Base-by-base conservation (phyloP, 352 stramenopile genomes). In the Elongisporangium prolatum region DNA sequence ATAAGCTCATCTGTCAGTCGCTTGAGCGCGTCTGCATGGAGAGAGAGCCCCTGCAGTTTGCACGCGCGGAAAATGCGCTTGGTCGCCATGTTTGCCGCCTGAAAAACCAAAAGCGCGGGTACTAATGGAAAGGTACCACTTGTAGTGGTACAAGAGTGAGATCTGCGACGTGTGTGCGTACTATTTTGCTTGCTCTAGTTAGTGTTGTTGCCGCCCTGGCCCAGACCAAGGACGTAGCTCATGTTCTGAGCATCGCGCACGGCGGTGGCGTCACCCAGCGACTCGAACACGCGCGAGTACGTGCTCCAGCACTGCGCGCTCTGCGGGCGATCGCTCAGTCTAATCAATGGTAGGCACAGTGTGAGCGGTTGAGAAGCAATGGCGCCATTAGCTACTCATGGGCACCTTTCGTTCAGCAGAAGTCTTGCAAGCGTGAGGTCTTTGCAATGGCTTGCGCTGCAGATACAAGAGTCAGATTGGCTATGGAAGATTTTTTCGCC, bases 161-260 rank as follows among this genome's bases (percentile, higher is more conserved):
- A 40, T 40, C 28, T 40, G 28, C 28, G 28, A 40, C 28, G 28
- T 40, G 28, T 40, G 28, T 6, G 24, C 3, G 24, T 34, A 34
- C 24, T 8, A 34, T 34, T 34, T 34, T 34, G 24, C 3, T 34
- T 34, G 40, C 14, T 61, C 61, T 87, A 89, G 61, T 89, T 84
- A 48, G 82, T 90, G 59, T 86, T 61, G 63, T 91, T 87, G 60
- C 84, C 84, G 44, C 82, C 80, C 64, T 90, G 84, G 8, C 84
- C 84, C 37, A 93, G 68, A 3, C 86, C 86, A 49, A 95, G 73
- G 49, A 93, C 86, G 69, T 93, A 95, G 69, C 86, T 93, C 84
- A 95, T 95, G 61, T 74, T 84, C 67, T 93, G 80, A n/a, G 86
- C 86, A 38, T 93, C 84, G 25, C 83, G 80, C 51, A 93, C 76